Percentiles rank a stretch among this genome's conserved stretches.
phyloP scores from a whole-genome alignment of 2,329 filamentous ascomycete species.

The Ophiostoma ips region DNA sequence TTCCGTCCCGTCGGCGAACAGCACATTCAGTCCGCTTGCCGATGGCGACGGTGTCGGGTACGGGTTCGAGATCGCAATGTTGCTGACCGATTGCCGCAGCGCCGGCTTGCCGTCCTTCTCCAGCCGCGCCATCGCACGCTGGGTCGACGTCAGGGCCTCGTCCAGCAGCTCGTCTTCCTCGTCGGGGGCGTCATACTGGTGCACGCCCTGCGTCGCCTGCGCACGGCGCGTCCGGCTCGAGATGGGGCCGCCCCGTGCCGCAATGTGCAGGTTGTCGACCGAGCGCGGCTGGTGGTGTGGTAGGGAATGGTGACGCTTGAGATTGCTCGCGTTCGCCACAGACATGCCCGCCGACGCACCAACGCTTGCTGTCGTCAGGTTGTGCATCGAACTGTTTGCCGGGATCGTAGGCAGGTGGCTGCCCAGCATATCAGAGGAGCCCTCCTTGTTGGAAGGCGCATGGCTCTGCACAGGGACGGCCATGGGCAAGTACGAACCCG shows the following conservation, averaged over 20 bases:
- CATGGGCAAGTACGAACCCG: slow-evolving; percentile 10
- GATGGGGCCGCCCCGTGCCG: slow-evolving; percentile 45
- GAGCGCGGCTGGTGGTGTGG: slow-evolving; percentile 49
- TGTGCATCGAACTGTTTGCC: slow-evolving; percentile 32
- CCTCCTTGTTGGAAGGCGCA: slow-evolving; percentile 36
- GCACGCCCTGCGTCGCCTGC: slow-evolving; percentile 59
- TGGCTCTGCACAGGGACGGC: slow-evolving; percentile 23
- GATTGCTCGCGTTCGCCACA: slow-evolving; percentile 29
- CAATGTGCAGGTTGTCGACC: slow-evolving; percentile 47
- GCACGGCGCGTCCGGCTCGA: slow-evolving; percentile 71
- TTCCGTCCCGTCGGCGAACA: slow-evolving; percentile 55
- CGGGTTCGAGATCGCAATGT: slow-evolving; percentile 45
- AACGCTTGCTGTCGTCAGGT: slow-evolving; percentile 11
- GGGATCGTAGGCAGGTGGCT: slow-evolving; percentile 29
- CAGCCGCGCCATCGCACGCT: slow-evolving; percentile 58
- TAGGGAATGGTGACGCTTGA: slow-evolving; percentile 53
- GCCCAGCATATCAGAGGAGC: slow-evolving; percentile 44
- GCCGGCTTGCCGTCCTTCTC: slow-evolving; percentile 38
- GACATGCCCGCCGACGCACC: background rate
- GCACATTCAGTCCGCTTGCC: slow-evolving; percentile 63
- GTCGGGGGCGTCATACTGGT: slow-evolving; percentile 85
- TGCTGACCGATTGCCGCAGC: slow-evolving; percentile 50
- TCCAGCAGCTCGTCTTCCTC: slow-evolving; percentile 94
- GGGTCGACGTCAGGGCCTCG: slow-evolving; percentile 69
- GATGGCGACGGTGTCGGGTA: slow-evolving; percentile 62